phyloP scores from a whole-genome alignment of 129 eudicot genomes.

The Centella asiatica region DNA sequence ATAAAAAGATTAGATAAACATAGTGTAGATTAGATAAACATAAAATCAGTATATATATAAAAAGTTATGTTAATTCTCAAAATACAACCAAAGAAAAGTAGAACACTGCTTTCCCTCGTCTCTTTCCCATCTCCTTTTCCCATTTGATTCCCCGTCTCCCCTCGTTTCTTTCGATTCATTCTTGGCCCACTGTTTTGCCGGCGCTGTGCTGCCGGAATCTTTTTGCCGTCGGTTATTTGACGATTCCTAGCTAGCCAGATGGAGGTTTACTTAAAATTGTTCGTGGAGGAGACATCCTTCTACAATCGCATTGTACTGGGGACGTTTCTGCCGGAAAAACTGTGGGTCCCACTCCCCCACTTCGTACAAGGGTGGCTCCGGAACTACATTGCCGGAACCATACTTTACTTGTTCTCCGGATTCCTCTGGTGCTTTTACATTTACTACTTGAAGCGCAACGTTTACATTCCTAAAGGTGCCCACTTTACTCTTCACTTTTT shows the following conservation, averaged over 20 bases:
- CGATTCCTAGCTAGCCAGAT: not conserved
- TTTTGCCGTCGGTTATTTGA: not conserved
- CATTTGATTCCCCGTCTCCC: not conserved
- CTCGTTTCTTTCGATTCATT: not conserved
- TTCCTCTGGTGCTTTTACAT: conserved; percentile 78
- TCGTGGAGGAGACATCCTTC: conserved; percentile 61
- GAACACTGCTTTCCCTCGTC: conserved; percentile 4
- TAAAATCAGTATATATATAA: too few relatives aligned
- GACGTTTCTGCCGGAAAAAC: conserved; percentile 37
- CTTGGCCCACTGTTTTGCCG: not conserved
- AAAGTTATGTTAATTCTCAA: not conserved
- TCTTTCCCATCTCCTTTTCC: not conserved
- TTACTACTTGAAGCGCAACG: conserved; percentile 58
- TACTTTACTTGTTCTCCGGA: conserved; percentile 57
- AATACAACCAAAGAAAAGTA: not conserved
- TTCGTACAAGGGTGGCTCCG: conserved; percentile 73
- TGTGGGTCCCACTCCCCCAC: conserved; percentile 63
- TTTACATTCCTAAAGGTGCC: conserved; percentile 77
- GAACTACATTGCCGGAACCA: conserved; percentile 62
- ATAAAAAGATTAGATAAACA: too few relatives aligned
- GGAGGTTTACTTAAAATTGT: conserved; percentile 34
- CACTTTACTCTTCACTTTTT: not conserved
- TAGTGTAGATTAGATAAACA: too few relatives aligned
- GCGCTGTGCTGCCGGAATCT: not conserved
- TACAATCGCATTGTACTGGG: conserved; percentile 63